A percentile compares a stretch with the other conserved stretches of the same genome.
These are phyloP conservation scores for Hemerocallis citrina DNA, from an alignment of 106 monocot genomes.

Conservation along the genomic window DNA sequence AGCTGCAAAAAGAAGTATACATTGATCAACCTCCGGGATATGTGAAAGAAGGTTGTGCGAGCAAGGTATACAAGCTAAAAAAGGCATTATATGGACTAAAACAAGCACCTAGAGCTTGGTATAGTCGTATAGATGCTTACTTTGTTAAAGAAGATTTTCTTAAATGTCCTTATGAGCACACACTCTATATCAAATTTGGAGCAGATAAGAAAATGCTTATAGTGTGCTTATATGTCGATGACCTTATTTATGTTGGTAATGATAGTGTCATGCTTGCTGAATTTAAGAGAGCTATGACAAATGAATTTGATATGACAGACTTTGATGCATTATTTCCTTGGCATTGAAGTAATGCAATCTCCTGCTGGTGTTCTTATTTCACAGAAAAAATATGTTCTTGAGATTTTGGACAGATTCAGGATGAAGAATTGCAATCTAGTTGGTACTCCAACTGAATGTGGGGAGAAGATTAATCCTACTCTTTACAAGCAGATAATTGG, in stretches of 20 bases:
- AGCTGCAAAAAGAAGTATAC: background rate
- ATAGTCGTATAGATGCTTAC: conserved; percentile 6
- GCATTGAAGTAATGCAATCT: background rate
- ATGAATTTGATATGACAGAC: background rate
- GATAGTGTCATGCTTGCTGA: conserved; percentile 1
- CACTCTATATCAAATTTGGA: conserved; percentile 4
- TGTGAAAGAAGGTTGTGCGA: background rate
- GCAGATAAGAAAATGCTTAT: background rate
- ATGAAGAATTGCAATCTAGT: conserved; percentile 13
- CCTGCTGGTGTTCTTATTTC: conserved; percentile 6
- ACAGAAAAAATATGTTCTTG: conserved; percentile 5
- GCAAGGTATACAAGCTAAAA: background rate
- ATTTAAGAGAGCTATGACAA: background rate
- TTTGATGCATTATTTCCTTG: conserved; percentile 1
- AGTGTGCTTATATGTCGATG: conserved; percentile 10
- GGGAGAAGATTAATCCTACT: background rate
- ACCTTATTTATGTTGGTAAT: conserved; percentile 5
- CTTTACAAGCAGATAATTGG: conserved; percentile 22
- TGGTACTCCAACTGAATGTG: background rate
- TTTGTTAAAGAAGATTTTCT: background rate
- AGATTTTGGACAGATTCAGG: background rate
- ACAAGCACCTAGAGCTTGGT: conserved; percentile 8
- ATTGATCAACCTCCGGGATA: conserved; percentile 4
- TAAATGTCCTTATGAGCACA: conserved; percentile 8
- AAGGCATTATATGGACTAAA: conserved; percentile 10